Evolutionary conservation across 306 rosid species (phyloP), one percentile per base, ranked within the genome.

Genomic region (Vachellia pachyceras): DNA sequence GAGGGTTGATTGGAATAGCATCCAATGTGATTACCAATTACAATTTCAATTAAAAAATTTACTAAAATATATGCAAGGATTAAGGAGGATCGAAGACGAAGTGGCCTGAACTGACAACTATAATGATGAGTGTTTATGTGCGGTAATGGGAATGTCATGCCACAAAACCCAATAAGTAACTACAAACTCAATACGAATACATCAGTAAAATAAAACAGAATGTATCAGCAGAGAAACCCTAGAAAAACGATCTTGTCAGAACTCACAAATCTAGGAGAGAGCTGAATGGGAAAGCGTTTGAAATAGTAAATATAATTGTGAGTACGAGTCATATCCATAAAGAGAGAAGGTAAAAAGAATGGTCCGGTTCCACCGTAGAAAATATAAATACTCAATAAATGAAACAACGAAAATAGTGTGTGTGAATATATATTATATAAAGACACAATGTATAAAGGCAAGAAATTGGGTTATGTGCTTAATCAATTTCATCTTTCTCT

Each of bases 401-500:
- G 20, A 23, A 82, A 25, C 40, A 55, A n/a, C 33, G 35, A 23
- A 3, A 22, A 45, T 6, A 6, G 11, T 18, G 1, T 44, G 14
- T 2, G 7, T 15, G 0, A 1, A 0, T 14, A 50, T 47, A 47
- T 47, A 47, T 47, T 13, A 6, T 5, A 5, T 37, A 37, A 20
- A 36, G 7, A 10, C 17, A 63, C 29, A 9, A 29, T 25, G 50
- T 20, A 39, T 22, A 22, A 67, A 63, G 61, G 50, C 81, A 72
- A 42, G 84, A 67, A 83, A 72, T 81, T 87, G 86, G 87, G 88
- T 84, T 84, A 60, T 18, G 82, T 50, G 68, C 36, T 39, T 47
- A 7, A 40, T 63, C 33, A 42, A 20, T 18, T 25, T 63, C 58
- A 1, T 36, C 17, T 44, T 35, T 25, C 44, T 33, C 36, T 29